Evolutionary conservation across 352 stramenopile species (phyloP), one percentile per base, ranked within the genome.

Genomic region (Elongisporangium undulatum): DNA sequence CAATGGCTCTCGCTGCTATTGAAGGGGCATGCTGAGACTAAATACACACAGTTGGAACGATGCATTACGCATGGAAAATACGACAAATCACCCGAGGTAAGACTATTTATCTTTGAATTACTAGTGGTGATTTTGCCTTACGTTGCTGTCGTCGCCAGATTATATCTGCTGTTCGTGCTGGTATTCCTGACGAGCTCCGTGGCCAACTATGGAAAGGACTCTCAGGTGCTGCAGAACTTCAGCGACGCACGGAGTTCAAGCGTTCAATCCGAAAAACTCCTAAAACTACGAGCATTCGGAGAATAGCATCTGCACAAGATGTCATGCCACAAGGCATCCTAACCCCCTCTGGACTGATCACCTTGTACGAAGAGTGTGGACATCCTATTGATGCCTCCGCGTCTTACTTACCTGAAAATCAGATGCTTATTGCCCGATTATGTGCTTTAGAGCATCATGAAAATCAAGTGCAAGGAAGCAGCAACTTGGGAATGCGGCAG

Each of bases 31-130:
- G 84, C 84, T 0, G 78, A 92, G 62, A 89, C 84, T 20, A 93
- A 93, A 53, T 92, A 92, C 61, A 90, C 80, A 4, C 84, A 93
- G 38, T 66, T 93, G 38, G 84, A 93, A 53, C 83, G 90, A 53
- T 93, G 84, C 49, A 78, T 87, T 17, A 78, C 80, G 2, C 73
- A 60, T 10, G 71, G 71, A 12, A 88, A 87, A 23, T 93, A 80
- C 62, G 72, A 79, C 8, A 52, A 77, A 38, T 85, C 82, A 0
- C 71, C 79, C 45, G 84, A 93, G 72, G 82, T 92, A 51, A 54
- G 67, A 58, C 2, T 15, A 49, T 7, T 8, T 24, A 22, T 6
- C 51, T 39, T 29, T 19, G 19, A 17, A 17, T 29, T 34, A 34
- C 38, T 24, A 24, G 15, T 2, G 19, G 5, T 17, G 16, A 45